Evolutionary conservation across 2,329 filamentous ascomycete genomes (phyloP), one percentile per base, ranked within the genome.

Genomic region (Penicillium sp.): DNA sequence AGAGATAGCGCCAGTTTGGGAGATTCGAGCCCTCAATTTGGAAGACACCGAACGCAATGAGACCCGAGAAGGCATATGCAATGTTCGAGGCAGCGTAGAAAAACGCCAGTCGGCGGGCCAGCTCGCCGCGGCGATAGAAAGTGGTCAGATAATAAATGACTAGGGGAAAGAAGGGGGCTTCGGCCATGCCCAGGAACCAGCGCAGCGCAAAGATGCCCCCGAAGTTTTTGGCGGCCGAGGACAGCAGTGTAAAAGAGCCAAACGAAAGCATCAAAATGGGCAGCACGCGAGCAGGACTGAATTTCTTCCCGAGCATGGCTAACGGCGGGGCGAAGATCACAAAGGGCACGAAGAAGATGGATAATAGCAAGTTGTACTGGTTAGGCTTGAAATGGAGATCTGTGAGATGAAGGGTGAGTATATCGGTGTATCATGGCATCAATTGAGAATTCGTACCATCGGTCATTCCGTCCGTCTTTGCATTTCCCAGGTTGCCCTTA

Each of bases 31-130:
- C 64, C 32, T 76, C 56, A 58, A 82, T 81, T 24, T 81, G 80
- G 65, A 86, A 86, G 6, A 82, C 78, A 3, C 78, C 81, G 50
- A 80, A 84, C 0, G 81, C 75, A 12, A 84, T 71, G 1, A 84
- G 68, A 3, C 81, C 81, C 0, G 78, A 78, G 58, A 86, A 86
- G 2, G 83, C 83, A 49, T 81, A 83, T 20, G 87, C 87, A 50
- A 91, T 86, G 61, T 86, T 87, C 23, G 80, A 83, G 0, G 86
- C 86, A 0, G 86, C 87, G 59, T 90, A 91, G 71, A 89, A 89
- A 50, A 89, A 72, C 31, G 85, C 85, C 1, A 89, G 74, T 3
- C 86, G 80, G 7, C 86, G 76, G 5, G 85, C 86, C 3, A 89
- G 77, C 64, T 89, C 86, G 28, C 81, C 82, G 46, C 86, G 79